Base-by-base conservation (phyloP, 495 filamentous ascomycete species). In the Aspergillus panamensis region DNA sequence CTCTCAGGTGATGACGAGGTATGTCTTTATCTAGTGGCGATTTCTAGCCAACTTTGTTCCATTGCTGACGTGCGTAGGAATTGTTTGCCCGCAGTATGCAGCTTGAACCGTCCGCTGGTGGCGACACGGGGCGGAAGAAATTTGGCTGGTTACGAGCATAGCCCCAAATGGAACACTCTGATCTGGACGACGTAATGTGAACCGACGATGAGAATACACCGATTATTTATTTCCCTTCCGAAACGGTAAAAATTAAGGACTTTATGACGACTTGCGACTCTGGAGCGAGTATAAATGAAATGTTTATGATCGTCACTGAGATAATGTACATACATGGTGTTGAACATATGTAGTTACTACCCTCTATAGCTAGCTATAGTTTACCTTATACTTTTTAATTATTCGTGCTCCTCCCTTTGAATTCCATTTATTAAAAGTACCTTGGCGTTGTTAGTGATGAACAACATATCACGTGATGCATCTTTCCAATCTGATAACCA, bases 1-100 rank as follows among this genome's bases (percentile, higher is more conserved):
- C 64, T 79, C 20, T 76, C 75, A 19, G 71, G 74, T 35, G 75
- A 78, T 63, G 79, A 82, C 55, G 78, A 82, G 68, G 79, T 82
- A 58, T 62, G 73, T 54, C 25, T 47, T 4, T 19, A 10, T 31
- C 20, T 19, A 19, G 43, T 16, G 43, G 19, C n/a, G 19, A 17
- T 9, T 8, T 47, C 8, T 47, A 30, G 31, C 9, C n/a, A 13
- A 43, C 5, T 8, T 14, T n/a, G 21, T 19, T 21, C 12, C 16
- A 9, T 5, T 16, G 16, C 13, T 40, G 9, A 40, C 16, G 12
- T 5, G 12, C 29, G 8, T 57, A 79, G 76, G 76, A 77, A 50
- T 60, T 77, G 51, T 79, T 74, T 64, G 67, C 72, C 32, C 74
- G 76, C 55, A 79, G 76, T 54, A 64, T 73, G 62, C 72, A 75